Conservation (phyloP, 2,329 filamentous ascomycete genomes). For the Diaporthe citrichinensis region DNA sequence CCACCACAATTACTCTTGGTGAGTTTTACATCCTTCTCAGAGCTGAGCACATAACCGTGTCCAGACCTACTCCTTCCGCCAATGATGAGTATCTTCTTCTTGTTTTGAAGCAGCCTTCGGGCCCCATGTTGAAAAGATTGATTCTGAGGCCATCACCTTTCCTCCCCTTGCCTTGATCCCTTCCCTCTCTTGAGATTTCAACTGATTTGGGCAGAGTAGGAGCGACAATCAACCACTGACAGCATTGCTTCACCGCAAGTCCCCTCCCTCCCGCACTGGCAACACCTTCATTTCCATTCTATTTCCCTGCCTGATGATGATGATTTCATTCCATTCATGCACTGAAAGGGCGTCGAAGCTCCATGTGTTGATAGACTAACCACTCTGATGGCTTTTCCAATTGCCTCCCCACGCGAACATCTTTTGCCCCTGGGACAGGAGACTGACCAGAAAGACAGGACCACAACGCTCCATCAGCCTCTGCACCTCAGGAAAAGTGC, state of each 20-base stretch:
- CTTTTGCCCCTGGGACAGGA: background rate
- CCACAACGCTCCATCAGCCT: too few relatives aligned
- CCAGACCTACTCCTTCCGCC: background rate
- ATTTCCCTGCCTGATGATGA: background rate
- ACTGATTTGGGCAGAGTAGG: background rate
- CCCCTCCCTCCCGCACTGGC: background rate
- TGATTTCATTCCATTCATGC: background rate
- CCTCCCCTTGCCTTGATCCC: accelerated
- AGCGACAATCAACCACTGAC: background rate
- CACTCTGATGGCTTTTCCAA: background rate
- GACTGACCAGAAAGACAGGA: background rate
- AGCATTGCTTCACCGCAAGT: background rate
- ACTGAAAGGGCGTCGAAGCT: background rate
- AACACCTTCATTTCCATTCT: background rate
- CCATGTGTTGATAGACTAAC: background rate
- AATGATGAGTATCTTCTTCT: background rate
- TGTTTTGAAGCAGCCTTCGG: background rate
- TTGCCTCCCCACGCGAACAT: background rate
- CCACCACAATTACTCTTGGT: background rate
- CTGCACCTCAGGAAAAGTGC: background rate
- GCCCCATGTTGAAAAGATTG: background rate
- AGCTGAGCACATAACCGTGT: background rate
- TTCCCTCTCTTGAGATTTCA: background rate
- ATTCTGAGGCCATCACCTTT: background rate
- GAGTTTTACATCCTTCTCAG: background rate